Evolutionary conservation across 1,284 basidiomycete genomes (phyloP).

Genomic region (Papiliotrema laurentii): DNA sequence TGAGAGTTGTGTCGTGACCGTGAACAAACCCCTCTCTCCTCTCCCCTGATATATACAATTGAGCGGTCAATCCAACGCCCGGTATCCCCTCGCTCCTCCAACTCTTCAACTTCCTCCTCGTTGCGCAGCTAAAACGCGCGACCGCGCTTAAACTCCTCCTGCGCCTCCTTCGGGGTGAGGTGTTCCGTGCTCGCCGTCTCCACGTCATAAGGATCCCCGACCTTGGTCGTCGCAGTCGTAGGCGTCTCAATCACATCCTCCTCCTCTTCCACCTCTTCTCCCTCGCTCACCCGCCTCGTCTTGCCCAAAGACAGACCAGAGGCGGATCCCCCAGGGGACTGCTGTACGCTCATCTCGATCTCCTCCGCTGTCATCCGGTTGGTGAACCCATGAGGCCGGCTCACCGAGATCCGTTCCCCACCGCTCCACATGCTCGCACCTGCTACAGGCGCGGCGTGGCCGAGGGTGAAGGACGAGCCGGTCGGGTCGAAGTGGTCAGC

Average conservation of each 20-base stretch:
- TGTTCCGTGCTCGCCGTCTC: slow-evolving; percentile 22
- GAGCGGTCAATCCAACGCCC: too few relatives aligned
- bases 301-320: background rate
- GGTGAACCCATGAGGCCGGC: slow-evolving; percentile 19
- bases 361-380: slow-evolving; percentile 23
- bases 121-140: background rate
- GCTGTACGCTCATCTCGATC: slow-evolving; percentile 18
- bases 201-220: slow-evolving; percentile 6
- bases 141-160: slow-evolving; percentile 9
- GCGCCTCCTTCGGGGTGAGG: slow-evolving; percentile 13
- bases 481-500: slow-evolving; percentile 1
- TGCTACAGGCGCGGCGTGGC: slow-evolving; percentile 14
- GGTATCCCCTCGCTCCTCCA: too few relatives aligned
- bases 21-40: too few relatives aligned
- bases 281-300: slow-evolving; percentile 4
- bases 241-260: slow-evolving; percentile 3
- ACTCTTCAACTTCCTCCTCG: background rate
- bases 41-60: too few relatives aligned
- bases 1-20: too few relatives aligned
- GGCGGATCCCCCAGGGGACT: background rate
- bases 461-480: slow-evolving; percentile 6
- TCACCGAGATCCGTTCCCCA: background rate
- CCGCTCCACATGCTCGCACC: slow-evolving; percentile 6
- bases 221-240: slow-evolving; percentile 14
- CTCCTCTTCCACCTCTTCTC: slow-evolving; percentile 3